These are phyloP conservation scores for Dillenia suffruticosa DNA, from an alignment of 164 flowering plant species.

Conservation along the genomic window DNA sequence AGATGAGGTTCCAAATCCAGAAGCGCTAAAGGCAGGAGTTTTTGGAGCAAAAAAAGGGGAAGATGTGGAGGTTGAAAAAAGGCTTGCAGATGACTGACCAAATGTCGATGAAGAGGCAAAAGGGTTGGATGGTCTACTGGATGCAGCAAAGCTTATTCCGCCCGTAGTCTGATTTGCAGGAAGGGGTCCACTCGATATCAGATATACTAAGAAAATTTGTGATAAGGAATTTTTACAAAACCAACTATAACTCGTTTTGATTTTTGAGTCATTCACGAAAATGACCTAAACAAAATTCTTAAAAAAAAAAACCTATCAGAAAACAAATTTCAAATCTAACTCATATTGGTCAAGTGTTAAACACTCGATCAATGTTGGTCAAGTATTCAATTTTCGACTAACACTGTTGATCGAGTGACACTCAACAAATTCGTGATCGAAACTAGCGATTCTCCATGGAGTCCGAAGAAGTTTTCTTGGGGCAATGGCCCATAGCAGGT, in stretches of 20 bases:
- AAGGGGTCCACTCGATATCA: constrained; percentile 88
- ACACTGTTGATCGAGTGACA: too few species aligned
- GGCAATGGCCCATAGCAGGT: constrained; percentile 96
- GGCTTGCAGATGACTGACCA: constrained; percentile 63
- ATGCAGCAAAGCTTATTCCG: constrained; percentile 38
- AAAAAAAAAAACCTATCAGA: too few species aligned
- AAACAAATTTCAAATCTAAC: too few species aligned
- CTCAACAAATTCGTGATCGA: too few species aligned
- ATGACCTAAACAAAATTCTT: too few species aligned
- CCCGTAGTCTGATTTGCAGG: constrained; percentile 62
- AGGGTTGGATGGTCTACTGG: constrained; percentile 42
- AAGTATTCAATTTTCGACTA: too few species aligned
- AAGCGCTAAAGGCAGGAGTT: constrained; percentile 36
- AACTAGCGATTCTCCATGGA: constrained; percentile 44
- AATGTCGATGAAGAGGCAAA: constrained; percentile 49
- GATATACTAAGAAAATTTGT: too few species aligned
- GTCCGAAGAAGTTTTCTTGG: constrained; percentile 84
- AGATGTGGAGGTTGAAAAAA: constrained; percentile 49
- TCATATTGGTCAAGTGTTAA: too few species aligned
- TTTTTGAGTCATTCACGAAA: too few species aligned
- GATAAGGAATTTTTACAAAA: too few species aligned
- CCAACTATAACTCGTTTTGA: too few species aligned
- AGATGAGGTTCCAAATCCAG: constrained; percentile 49
- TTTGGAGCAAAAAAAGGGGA: constrained; percentile 64
- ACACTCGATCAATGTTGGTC: too few species aligned